phyloP scores from a whole-genome alignment of 108 stramenopile genomes.

The Conticribra weissflogii region DNA sequence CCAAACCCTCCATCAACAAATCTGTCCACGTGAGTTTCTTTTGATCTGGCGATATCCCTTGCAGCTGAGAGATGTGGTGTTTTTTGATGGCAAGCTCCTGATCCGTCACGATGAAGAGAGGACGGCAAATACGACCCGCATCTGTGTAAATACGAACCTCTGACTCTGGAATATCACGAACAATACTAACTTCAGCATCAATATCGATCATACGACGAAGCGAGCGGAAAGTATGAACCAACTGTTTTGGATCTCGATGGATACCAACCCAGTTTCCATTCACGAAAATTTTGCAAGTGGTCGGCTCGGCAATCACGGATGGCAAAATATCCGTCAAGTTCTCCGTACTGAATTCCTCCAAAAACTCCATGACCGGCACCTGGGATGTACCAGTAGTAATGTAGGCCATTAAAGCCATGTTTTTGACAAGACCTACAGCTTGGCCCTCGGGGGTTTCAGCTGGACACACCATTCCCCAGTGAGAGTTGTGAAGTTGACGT shows the following conservation, averaged over 20 bases:
- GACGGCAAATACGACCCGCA: constrained; percentile 98
- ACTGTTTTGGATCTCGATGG: constrained; percentile 91
- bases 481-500: constrained; percentile 98
- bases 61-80: constrained; percentile 80
- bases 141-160: constrained; percentile 99
- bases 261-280: constrained; percentile 99
- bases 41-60: constrained; percentile 67
- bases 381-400: constrained; percentile 95
- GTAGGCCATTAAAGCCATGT: constrained; percentile 94
- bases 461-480: constrained; percentile 98
- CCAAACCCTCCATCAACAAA: constrained; percentile 91
- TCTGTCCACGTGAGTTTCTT: constrained; percentile 90
- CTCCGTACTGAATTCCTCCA: constrained; percentile 96
- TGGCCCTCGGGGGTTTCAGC: constrained; percentile 97
- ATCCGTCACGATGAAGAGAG: constrained; percentile 93
- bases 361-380: constrained; percentile 92
- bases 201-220: constrained; percentile 94
- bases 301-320: constrained; percentile 92
- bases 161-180: constrained; percentile 91
- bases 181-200: constrained; percentile 96
- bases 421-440: constrained; percentile 97
- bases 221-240: constrained; percentile 91
- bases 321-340: constrained; percentile 90
- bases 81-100: constrained; percentile 85
- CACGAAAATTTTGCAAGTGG: constrained; percentile 97